These are phyloP conservation scores for Botrytis deweyae DNA, from an alignment of 2,329 filamentous ascomycete genomes.

Conservation along the genomic window DNA sequence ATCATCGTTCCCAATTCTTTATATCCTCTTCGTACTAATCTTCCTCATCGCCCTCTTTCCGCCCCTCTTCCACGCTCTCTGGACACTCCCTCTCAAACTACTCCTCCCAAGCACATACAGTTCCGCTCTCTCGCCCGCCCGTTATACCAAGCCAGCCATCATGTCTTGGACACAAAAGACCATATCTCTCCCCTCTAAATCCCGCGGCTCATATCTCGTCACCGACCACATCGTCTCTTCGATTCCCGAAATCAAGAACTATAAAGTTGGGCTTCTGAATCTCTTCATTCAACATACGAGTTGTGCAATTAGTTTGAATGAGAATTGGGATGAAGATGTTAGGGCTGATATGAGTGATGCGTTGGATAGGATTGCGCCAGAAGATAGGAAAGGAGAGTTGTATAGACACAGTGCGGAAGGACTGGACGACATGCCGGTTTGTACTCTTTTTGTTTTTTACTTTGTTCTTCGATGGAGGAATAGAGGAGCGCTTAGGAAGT, in stretches of 20 bases:
- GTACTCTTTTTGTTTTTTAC: slow-evolving; percentile 33
- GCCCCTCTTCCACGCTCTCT: slow-evolving; percentile 51
- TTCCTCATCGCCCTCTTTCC: slow-evolving; percentile 55
- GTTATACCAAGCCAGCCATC: slow-evolving; percentile 31
- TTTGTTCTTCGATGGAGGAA: neutral
- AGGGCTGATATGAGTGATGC: slow-evolving; percentile 86
- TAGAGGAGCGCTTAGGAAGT: neutral
- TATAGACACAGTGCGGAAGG: slow-evolving; percentile 90
- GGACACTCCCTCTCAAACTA: slow-evolving; percentile 49
- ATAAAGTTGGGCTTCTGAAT: slow-evolving; percentile 83
- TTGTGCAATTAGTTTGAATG: slow-evolving; percentile 87
- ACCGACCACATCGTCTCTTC: slow-evolving; percentile 70
- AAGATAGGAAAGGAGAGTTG: slow-evolving; percentile 70
- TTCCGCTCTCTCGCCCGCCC: slow-evolving; percentile 45
- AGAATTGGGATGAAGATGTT: slow-evolving; percentile 88
- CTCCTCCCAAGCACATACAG: slow-evolving; percentile 34
- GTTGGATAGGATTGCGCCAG: slow-evolving; percentile 83
- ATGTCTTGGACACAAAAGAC: slow-evolving; percentile 84
- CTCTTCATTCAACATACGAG: slow-evolving; percentile 95
- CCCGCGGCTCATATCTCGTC: slow-evolving; percentile 85
- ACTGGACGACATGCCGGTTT: slow-evolving; percentile 86
- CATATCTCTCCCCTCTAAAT: slow-evolving; percentile 72
- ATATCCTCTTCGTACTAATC: slow-evolving; percentile 49
- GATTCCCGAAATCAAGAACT: slow-evolving; percentile 76
- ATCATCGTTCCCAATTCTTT: slow-evolving; percentile 33